Percentiles rank a stretch among this genome's conserved stretches.
Conservation (phyloP, 306 rosid genomes). For the Fragaria ananassa region DNA sequence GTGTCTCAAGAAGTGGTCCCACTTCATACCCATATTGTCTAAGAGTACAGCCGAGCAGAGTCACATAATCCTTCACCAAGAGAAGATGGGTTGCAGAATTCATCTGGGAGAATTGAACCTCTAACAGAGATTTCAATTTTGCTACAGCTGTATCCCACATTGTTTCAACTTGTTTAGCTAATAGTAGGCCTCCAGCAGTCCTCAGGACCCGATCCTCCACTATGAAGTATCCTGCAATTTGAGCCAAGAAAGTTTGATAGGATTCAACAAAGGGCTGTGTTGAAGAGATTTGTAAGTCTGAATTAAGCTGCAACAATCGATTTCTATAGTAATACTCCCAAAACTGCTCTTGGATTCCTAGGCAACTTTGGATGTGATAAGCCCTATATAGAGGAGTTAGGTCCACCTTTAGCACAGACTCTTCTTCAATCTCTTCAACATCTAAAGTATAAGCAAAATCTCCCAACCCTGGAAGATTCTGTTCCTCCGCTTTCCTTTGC, state of each 20-base stretch:
- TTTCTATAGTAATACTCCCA: constrained; percentile 78
- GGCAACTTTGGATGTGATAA: constrained; percentile 75
- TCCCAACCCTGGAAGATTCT: constrained; percentile 41
- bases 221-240: constrained; percentile 84
- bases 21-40: constrained; percentile 81
- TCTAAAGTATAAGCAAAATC: constrained; percentile 56
- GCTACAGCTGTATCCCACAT: constrained; percentile 84
- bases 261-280: constrained; percentile 76
- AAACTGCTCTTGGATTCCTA: constrained; percentile 78
- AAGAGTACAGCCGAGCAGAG: constrained; percentile 74
- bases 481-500: constrained; percentile 66
- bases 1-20: constrained; percentile 59
- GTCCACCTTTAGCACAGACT: constrained; percentile 65
- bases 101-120: constrained; percentile 72
- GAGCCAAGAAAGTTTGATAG: constrained; percentile 75
- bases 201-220: constrained; percentile 86
- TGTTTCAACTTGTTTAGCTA: constrained; percentile 65
- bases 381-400: constrained; percentile 91
- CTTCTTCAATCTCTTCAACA: constrained; percentile 68
- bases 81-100: constrained; percentile 76
- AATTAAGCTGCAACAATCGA: constrained; percentile 79
- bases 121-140: constrained; percentile 61
- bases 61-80: constrained; percentile 86
- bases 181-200: constrained; percentile 66
- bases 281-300: constrained; percentile 78